Conservation (phyloP, 345 rosid species). For the Citrus unshiu region DNA sequence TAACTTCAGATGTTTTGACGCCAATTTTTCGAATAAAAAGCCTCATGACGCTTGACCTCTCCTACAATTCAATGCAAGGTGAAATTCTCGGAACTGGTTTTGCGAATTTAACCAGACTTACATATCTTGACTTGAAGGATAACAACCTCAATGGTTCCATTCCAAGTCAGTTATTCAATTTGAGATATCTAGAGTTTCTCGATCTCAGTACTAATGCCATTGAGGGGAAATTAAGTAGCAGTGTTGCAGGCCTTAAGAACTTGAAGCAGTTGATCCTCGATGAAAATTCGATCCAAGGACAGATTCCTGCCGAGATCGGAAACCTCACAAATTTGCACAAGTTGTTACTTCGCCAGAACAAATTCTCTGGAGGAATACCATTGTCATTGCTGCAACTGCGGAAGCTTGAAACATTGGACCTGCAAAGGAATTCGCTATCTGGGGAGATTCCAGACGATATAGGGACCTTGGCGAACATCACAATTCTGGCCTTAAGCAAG, state of each 20-base stretch:
- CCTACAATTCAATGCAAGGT: conserved; percentile 19
- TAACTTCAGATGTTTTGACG: conserved; percentile 7
- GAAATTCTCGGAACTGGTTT: conserved; percentile 30
- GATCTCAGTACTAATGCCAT: conserved; percentile 20
- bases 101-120: conserved; percentile 29
- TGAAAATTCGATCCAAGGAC: conserved; percentile 20
- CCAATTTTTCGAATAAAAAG: conserved; percentile 10
- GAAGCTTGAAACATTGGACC: conserved; percentile 12
- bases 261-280: conserved; percentile 20
- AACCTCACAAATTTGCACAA: conserved; percentile 11
- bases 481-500: conserved; percentile 9
- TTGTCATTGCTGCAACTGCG: conserved; percentile 20
- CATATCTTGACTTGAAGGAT: conserved; percentile 20
- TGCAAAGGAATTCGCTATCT: conserved; percentile 20
- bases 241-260: conserved; percentile 17
- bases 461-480: conserved; percentile 23
- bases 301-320: conserved; percentile 32
- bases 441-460: conserved; percentile 29
- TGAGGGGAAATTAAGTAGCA: conserved; percentile 15
- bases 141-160: conserved; percentile 31
- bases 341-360: conserved; percentile 16
- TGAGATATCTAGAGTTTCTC: conserved; percentile 19
- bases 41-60: conserved; percentile 10
- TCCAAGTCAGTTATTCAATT: conserved; percentile 24
- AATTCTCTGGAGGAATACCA: conserved; percentile 28